Evolutionary conservation across 2,329 filamentous ascomycete species (phyloP), one percentile per base, ranked within the genome.

Genomic region (Cryphonectria carpinicola): DNA sequence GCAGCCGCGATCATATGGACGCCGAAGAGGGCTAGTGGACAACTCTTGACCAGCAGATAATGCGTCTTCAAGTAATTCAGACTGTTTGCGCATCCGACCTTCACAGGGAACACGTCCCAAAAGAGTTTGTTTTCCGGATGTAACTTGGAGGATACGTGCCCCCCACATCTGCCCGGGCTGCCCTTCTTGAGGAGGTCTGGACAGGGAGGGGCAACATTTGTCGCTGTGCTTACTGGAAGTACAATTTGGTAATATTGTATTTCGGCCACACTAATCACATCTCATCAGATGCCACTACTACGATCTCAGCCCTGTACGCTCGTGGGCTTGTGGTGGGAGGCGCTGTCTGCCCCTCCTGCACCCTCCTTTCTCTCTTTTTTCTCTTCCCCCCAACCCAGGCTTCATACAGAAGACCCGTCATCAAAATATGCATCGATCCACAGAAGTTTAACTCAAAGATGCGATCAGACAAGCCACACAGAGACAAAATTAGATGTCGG

Each of bases 1-100:
- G 81, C 71, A 79, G 83, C 52, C 78, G 78, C 58, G 87, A 89
- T 74, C 84, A 90, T 65, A 94, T 94, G 92, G 93, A 95, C 80
- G 84, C 85, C 54, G 93, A 94, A 75, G 92, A 95, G 80, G 89
- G 90, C 73, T 93, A 81, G 78, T 61, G 65, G 39, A 25, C 37
- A 17, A 41, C 0, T n/a, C 7, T 13, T 10, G 11, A 56, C 14
- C 54, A 19, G 17, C 25, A 58, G 28, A 32, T 32, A 6, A 8
- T 19, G 6, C n/a, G n/a, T 28, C 54, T 3, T 32, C 4, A 14
- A 28, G 32, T 3, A 10, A n/a, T n/a, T n/a, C 54, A 17, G 10
- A 35, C 54, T 35, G 25, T 58, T 5, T 58, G 25, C 4, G 28
- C 28, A 19, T 19, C 6, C 28, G 11, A 19, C 35, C 54, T 19